phyloP scores from a whole-genome alignment of 2,329 filamentous ascomycete genomes.

The Aspergillus calidoustus region DNA sequence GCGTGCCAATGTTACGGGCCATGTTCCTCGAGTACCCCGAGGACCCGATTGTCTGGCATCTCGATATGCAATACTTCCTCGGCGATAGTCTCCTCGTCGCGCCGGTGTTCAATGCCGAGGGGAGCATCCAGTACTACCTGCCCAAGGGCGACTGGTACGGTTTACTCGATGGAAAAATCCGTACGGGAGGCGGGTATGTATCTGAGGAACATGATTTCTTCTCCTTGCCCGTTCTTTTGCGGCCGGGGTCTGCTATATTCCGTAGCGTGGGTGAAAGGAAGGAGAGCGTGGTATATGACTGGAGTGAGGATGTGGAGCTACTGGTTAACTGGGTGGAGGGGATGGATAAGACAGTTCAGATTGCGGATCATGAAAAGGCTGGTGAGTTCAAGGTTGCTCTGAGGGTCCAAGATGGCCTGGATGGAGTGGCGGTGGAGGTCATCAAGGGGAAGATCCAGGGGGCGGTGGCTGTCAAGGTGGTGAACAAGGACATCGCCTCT shows the following conservation, averaged over 20 bases:
- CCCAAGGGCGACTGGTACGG: constrained; percentile 18
- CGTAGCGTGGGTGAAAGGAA: background rate
- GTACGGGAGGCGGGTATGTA: constrained; percentile 10
- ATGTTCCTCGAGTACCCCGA: constrained; percentile 13
- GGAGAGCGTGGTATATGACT: constrained; percentile 13
- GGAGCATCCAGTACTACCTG: constrained; percentile 9
- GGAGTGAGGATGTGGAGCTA: constrained; percentile 12
- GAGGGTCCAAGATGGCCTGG: background rate
- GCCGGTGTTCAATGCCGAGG: constrained; percentile 12
- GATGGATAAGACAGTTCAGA: constrained; percentile 9
- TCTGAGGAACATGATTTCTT: constrained; percentile 15
- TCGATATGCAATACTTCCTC: constrained; percentile 16
- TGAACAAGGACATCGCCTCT: constrained; percentile 5
- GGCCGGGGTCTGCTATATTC: background rate
- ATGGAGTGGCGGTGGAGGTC: background rate
- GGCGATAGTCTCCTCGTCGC: constrained; percentile 17
- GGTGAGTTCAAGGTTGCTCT: constrained; percentile 4
- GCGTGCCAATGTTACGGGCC: constrained; percentile 12
- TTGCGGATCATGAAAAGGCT: constrained; percentile 11
- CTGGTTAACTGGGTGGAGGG: constrained; percentile 14
- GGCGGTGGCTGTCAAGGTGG: constrained; percentile 2
- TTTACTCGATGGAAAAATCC: constrained; percentile 12
- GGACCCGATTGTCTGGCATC: constrained; percentile 14
- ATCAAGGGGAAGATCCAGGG: constrained; percentile 2
- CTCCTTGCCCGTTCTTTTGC: constrained; percentile 5